Evolutionary conservation across 2,329 filamentous ascomycete species (phyloP).

Genomic region (Scleromitrula shiraiana): DNA sequence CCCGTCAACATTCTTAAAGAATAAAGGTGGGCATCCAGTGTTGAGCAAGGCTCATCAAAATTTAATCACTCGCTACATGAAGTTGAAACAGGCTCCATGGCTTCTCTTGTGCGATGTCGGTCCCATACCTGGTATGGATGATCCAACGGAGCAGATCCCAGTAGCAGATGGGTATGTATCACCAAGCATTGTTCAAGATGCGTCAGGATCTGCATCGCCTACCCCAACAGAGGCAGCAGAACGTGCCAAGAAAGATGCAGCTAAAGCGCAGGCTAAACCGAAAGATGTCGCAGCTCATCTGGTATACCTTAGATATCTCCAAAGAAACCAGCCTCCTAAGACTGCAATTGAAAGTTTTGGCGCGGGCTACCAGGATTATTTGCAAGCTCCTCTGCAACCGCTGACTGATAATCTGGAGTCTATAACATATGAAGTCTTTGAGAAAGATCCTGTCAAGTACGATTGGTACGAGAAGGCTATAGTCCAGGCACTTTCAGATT

Average conservation of each 20-base stretch:
- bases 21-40: constrained; percentile 53
- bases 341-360: constrained; percentile 58
- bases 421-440: constrained; percentile 96
- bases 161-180: constrained; percentile 29
- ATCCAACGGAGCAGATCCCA: constrained; percentile 23
- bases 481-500: constrained; percentile 71
- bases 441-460: constrained; percentile 97
- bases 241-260: constrained; percentile 31
- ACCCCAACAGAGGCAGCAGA: constrained; percentile 69
- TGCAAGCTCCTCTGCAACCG: constrained; percentile 90
- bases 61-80: constrained; percentile 55
- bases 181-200: constrained; percentile 36
- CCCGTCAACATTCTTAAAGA: constrained; percentile 48
- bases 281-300: constrained; percentile 58
- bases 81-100: constrained; percentile 54
- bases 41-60: constrained; percentile 53
- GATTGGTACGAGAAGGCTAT: constrained; percentile 88
- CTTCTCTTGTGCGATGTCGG: constrained; percentile 56
- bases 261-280: constrained; percentile 37
- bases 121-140: constrained; percentile 34
- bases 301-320: constrained; percentile 76
- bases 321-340: constrained; percentile 66
- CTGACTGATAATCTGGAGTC: constrained; percentile 95
- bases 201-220: constrained; percentile 29
- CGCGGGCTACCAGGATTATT: constrained; percentile 82